Evolutionary conservation across 179 eudicot genomes (phyloP), one percentile per base, ranked within the genome.

Genomic region (Silene noctiflora): DNA sequence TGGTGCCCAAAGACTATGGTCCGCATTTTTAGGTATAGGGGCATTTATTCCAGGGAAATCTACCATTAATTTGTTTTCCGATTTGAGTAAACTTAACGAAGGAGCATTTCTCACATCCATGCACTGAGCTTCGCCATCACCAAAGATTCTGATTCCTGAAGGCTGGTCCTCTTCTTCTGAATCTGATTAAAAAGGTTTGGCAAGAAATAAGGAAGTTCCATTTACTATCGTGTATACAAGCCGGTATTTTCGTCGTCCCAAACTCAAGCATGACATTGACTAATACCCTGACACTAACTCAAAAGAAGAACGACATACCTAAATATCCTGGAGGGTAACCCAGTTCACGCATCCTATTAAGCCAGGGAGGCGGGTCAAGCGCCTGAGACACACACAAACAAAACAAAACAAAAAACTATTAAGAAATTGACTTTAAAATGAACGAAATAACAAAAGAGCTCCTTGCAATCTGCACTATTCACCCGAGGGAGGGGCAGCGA

Each of bases 301-400:
- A 1, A 25, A 25, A 6, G 66, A 27, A 64, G 10, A 66, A 20
- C 1, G 16, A 22, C 53, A 82, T 90, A 93, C 99, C 97, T 79
- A 93, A 81, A 83, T 95, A 93, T 76, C 99, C 98, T 19, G 93
- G 91, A n/a, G 99, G 99, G 74, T 95, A 95, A 64, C 98, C 99
- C 48, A 95, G 79, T 82, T 91, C 93, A 27, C 97, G 92, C 99
- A 95, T 95, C 86, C 96, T 86, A 85, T 89, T 84, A 71, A 93
- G 92, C 99, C 99, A 95, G 56, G 99, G 98, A 60, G 99, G 98
- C 77, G 99, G 99, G 83, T 95, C 97, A 74, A 90, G 84, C 82
- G 91, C 99, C 99, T 95, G 88, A 13, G 27, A 46, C 56, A 71
- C 56, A 74, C 9, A 29, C 1, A 29, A 1, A 29, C 4, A 29